Percentiles rank a stretch among this genome's conserved stretches.
Evolutionary conservation across 192 early-diverging fungal genomes (phyloP).

Genomic region (Backusella westeae): DNA sequence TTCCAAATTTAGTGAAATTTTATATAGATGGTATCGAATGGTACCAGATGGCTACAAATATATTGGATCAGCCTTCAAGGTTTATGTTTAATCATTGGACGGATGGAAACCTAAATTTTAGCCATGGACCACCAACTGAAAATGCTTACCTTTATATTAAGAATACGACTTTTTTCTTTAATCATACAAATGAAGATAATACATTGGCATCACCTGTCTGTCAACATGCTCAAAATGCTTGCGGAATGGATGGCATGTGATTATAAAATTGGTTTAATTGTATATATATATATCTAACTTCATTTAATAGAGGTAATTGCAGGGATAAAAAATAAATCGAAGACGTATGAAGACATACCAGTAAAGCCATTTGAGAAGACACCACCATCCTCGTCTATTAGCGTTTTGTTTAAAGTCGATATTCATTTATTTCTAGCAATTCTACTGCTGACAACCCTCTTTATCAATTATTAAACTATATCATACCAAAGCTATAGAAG

Average conservation of each 20-base stretch:
- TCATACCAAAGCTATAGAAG: background rate
- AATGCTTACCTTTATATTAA: conserved; percentile 5
- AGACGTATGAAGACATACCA: background rate
- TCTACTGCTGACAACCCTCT: background rate
- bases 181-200: background rate
- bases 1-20: conserved; percentile 12
- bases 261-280: background rate
- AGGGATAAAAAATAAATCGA: background rate
- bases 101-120: conserved; percentile 27
- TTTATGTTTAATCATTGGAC: conserved; percentile 37
- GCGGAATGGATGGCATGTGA: background rate
- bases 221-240: background rate
- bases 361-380: background rate
- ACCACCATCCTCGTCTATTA: background rate
- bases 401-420: background rate
- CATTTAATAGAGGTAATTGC: background rate
- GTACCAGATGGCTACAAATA: conserved; percentile 9
- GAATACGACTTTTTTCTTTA: conserved; percentile 27
- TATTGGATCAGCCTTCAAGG: conserved; percentile 9
- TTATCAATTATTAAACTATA: background rate
- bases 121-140: conserved; percentile 18
- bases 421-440: background rate
- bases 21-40: conserved; percentile 17
- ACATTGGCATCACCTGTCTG: background rate
- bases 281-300: too few species aligned